These are phyloP conservation scores for Phlyctochytrium bullatum DNA, from an alignment of 192 early-diverging fungal genomes.

Conservation along the genomic window DNA sequence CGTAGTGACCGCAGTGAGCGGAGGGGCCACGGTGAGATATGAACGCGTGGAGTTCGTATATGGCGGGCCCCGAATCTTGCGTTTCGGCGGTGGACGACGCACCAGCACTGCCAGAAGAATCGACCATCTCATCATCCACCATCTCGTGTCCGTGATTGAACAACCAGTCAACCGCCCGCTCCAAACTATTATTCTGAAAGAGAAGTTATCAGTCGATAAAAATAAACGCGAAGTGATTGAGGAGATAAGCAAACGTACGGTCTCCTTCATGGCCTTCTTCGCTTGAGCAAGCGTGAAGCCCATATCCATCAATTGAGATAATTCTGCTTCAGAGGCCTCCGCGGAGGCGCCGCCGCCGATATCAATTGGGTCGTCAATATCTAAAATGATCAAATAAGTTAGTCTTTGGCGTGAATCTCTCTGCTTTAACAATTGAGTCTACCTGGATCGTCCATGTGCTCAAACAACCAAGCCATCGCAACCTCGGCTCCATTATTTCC, in stretches of 20 bases:
- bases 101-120: conserved; percentile 11
- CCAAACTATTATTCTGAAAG: conserved; percentile 68
- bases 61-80: conserved; percentile 30
- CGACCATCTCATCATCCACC: conserved; percentile 39
- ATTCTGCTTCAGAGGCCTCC: conserved; percentile 51
- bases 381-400: conserved; percentile 31
- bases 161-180: conserved; percentile 94
- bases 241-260: conserved; percentile 45
- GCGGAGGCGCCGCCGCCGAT: conserved; percentile 25
- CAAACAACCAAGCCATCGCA: conserved; percentile 95
- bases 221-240: not conserved
- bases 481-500: conserved; percentile 58
- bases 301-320: conserved; percentile 83
- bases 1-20: conserved; percentile 95
- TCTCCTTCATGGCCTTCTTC: conserved; percentile 76
- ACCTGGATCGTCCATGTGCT: conserved; percentile 96
- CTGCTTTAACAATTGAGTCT: conserved; percentile 11
- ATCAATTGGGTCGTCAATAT: conserved; percentile 73
- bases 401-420: too few species aligned
- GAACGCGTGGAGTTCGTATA: conserved; percentile 73
- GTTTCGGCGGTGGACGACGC: conserved; percentile 19
- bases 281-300: conserved; percentile 81
- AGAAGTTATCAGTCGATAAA: not conserved
- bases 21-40: conserved; percentile 96
- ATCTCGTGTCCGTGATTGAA: conserved; percentile 80